Percentiles rank a stretch among this genome's conserved stretches.
phyloP scores from a whole-genome alignment of 1,284 basidiomycete genomes.

The Boletus hoseneyae region DNA sequence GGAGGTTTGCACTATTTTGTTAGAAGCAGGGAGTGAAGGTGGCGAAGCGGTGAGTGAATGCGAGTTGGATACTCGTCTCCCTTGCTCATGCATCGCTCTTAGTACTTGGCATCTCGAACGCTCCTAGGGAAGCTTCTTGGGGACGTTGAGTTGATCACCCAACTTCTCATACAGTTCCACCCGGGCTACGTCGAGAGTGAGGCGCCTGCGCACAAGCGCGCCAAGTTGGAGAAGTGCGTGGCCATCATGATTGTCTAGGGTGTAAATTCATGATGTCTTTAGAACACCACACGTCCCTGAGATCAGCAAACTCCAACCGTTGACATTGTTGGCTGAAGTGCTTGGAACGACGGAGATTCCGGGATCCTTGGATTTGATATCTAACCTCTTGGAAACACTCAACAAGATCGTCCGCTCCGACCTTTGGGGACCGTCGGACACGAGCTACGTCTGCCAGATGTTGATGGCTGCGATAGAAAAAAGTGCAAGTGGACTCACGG shows the following conservation, averaged over 20 bases:
- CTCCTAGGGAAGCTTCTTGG: conserved; percentile 46
- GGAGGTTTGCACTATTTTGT: conserved; percentile 51
- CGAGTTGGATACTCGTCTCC: background rate
- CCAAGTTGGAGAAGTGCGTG: conserved; percentile 56
- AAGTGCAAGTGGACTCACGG: conserved; percentile 60
- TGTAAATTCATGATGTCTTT: conserved; percentile 3
- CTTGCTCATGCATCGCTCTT: conserved; percentile 1
- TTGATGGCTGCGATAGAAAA: conserved; percentile 80
- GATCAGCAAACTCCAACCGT: conserved; percentile 38
- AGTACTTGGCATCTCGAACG: conserved; percentile 52
- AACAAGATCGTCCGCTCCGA: conserved; percentile 55
- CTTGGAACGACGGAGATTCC: conserved; percentile 61
- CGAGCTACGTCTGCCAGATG: conserved; percentile 82
- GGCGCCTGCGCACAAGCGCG: conserved; percentile 58
- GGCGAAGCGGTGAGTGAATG: conserved; percentile 44
- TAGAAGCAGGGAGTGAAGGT: conserved; percentile 47
- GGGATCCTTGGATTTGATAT: conserved; percentile 69
- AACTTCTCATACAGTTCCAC: conserved; percentile 57
- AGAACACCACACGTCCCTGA: conserved; percentile 28
- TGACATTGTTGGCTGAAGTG: conserved; percentile 71
- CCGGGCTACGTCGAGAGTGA: conserved; percentile 40
- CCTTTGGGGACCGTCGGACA: conserved; percentile 51
- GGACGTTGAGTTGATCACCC: conserved; percentile 52
- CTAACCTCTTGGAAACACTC: conserved; percentile 73
- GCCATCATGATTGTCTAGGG: background rate